phyloP scores from a whole-genome alignment of 306 rosid species.

The Vigna reflexopilosa region DNA sequence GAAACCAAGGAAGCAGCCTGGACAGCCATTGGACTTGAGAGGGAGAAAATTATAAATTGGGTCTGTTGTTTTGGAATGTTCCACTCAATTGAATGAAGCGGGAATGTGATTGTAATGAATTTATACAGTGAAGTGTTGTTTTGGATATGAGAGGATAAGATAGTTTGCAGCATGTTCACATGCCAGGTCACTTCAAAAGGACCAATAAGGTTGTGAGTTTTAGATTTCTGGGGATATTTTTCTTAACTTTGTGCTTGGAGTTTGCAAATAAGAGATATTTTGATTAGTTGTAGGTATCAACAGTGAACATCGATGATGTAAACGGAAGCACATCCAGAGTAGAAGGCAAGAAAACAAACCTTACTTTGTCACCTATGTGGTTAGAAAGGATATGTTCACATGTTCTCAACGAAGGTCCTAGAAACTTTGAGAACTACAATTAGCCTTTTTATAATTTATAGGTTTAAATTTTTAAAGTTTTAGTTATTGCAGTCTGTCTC shows the following conservation, averaged over 20 bases:
- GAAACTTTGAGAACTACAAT: neutral
- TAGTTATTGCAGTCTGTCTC: no score
- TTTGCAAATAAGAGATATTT: conserved; percentile 20
- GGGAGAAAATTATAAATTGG: neutral
- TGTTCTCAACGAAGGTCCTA: neutral
- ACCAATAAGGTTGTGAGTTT: conserved; percentile 43
- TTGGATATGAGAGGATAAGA: conserved; percentile 46
- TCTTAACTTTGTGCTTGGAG: neutral
- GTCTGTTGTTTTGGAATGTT: conserved; percentile 1
- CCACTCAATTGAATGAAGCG: neutral
- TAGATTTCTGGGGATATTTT: conserved; percentile 50
- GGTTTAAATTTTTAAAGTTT: no score
- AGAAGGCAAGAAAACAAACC: conserved; percentile 2
- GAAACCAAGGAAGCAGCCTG: conserved; percentile 46
- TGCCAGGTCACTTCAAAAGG: conserved; percentile 26
- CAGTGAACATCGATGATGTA: neutral
- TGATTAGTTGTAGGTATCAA: neutral
- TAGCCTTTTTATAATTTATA: no score
- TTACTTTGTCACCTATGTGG: conserved; percentile 2
- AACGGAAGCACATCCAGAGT: conserved; percentile 37
- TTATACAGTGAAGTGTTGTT: conserved; percentile 40
- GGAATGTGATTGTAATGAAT: neutral
- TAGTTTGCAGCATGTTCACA: conserved; percentile 38
- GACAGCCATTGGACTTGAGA: conserved; percentile 40
- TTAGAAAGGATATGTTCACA: conserved; percentile 17